Evolutionary conservation across 73 alveolate genomes (phyloP).

Genomic region (Stentor roeselii): DNA sequence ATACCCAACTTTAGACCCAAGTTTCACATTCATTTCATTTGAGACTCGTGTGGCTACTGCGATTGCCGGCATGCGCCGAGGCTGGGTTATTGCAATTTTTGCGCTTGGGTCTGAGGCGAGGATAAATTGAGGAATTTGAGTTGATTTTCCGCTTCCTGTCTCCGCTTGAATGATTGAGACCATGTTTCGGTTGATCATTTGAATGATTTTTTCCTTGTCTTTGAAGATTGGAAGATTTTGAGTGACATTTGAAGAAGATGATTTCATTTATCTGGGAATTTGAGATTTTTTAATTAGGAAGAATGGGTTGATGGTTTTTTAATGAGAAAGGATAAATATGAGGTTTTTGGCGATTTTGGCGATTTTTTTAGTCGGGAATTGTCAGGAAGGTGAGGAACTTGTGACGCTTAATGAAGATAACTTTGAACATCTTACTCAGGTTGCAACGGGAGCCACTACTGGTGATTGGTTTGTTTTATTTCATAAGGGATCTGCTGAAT

Average conservation of each 20-base stretch:
- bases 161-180: conserved; percentile 94
- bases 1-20: conserved; percentile 90
- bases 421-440: background rate
- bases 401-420: conserved; percentile 34
- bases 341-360: background rate
- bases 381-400: conserved; percentile 18
- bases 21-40: conserved; percentile 53
- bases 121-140: conserved; percentile 96
- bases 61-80: conserved; percentile 95
- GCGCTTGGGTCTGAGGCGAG: conserved; percentile 92
- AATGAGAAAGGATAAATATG: no score
- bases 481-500: background rate
- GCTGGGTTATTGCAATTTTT: conserved; percentile 84
- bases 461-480: background rate
- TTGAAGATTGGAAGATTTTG: conserved; percentile 99
- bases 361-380: background rate
- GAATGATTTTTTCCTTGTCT: conserved; percentile 77
- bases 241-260: no score
- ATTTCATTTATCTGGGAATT: no score
- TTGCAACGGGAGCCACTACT: conserved; percentile 1
- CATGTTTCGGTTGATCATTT: conserved; percentile 72
- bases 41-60: conserved; percentile 90
- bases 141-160: conserved; percentile 99
- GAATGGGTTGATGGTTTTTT: no score
- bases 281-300: no score